These are phyloP conservation scores for Eucalyptus lansdowneana DNA, from an alignment of 345 rosid genomes.

Conservation along the genomic window DNA sequence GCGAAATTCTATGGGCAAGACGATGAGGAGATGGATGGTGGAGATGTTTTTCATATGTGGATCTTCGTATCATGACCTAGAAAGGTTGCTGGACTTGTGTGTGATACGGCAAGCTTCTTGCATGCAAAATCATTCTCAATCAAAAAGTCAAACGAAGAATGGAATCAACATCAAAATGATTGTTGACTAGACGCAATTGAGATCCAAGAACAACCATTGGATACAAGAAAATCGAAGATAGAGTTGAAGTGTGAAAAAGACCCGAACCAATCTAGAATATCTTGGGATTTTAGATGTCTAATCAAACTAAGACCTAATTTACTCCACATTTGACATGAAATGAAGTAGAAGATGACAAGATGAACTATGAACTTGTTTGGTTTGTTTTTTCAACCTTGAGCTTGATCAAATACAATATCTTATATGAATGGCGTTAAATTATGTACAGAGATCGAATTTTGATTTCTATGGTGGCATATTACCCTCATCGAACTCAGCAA, in stretches of 20 bases:
- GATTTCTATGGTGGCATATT: neutral
- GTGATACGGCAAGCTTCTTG: neutral
- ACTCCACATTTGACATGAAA: no score
- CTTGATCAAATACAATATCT: neutral
- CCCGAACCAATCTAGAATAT: accelerated
- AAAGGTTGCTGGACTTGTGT: neutral
- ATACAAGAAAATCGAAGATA: neutral
- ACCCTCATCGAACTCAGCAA: neutral
- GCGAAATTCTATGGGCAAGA: neutral
- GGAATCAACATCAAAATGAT: neutral
- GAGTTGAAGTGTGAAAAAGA: neutral
- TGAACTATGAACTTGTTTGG: neutral
- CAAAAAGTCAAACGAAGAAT: neutral
- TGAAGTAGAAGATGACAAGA: no score
- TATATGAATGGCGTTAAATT: neutral
- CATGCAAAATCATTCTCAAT: neutral
- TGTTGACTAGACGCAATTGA: neutral
- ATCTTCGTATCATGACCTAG: neutral
- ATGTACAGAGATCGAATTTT: neutral
- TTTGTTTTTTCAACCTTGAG: neutral
- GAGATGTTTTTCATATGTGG: neutral
- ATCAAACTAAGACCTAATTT: neutral
- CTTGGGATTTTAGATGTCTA: neutral
- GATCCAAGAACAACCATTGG: neutral
- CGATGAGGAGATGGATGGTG: neutral